Conservation (phyloP, 2,329 filamentous ascomycete species). For the Akanthomyces muscarius region DNA sequence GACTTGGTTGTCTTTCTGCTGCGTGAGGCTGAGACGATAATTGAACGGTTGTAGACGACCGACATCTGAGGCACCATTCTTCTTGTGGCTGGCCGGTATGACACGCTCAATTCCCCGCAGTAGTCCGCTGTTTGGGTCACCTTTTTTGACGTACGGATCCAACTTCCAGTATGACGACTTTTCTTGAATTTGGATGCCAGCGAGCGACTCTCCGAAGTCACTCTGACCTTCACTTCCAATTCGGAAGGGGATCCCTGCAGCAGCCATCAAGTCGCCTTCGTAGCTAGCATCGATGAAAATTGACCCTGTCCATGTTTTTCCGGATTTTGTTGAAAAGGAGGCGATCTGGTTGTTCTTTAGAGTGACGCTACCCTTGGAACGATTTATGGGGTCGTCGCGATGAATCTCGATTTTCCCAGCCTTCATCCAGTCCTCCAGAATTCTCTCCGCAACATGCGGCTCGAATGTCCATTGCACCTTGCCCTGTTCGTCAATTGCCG, state of each 20-base stretch:
- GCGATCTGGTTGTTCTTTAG: neutral
- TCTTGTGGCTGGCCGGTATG: neutral
- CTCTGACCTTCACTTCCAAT: neutral
- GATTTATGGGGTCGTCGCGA: neutral
- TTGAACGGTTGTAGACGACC: neutral
- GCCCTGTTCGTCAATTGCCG: constrained; percentile 1
- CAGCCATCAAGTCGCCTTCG: constrained; percentile 26
- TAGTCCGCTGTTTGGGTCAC: neutral
- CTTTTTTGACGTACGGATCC: neutral
- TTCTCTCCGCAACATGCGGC: constrained; percentile 7
- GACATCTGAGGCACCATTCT: neutral
- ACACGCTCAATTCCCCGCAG: neutral
- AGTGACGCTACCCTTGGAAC: neutral
- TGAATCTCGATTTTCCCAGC: constrained; percentile 4
- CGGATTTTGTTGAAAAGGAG: neutral
- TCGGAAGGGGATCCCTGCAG: constrained; percentile 8
- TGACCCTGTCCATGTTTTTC: neutral
- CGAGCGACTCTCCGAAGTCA: neutral
- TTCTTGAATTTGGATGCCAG: neutral
- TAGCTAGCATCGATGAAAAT: constrained; percentile 27
- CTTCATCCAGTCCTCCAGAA: constrained; percentile 15
- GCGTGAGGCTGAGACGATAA: neutral
- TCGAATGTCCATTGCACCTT: constrained; percentile 16
- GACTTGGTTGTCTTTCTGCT: neutral
- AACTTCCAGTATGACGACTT: neutral